Base-by-base conservation (phyloP, 805 yeast species). In the Metschnikowia similis region DNA sequence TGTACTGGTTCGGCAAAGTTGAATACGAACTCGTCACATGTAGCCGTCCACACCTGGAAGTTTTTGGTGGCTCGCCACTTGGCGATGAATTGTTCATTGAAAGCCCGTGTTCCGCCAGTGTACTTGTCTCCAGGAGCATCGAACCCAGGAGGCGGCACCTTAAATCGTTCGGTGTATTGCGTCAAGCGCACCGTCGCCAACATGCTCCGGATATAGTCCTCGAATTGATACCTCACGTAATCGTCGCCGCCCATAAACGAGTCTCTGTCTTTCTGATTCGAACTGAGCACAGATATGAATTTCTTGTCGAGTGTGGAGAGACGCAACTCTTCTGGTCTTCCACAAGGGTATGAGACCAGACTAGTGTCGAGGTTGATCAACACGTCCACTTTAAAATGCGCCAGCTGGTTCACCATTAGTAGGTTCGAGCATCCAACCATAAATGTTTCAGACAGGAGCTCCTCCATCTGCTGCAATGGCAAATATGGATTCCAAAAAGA, bases 401-500 rank as follows among this genome's bases (percentile, higher is more conserved):
- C 81, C 56, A 68, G 68, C 54, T 84, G 89, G 59, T 84, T 85
- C 41, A 87, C 69, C 38, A 94, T 72, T 36, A 94, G 71, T 37
- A 91, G 83, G 67, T 94, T 94, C 4, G 97, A 90, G 38, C 95
- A 84, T 0, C 99, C 99, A 44, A 89, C 79, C 62, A 88, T 70
- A 56, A 82, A 94, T 62, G 83, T 82, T 34, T 76, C 70, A 0
- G 91, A 78, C 45, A 76, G 78, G 47, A 94, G 72, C 57, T 87
- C 90, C 47, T 86, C 87, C 49, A 92, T 71, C 62, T 92, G 98
- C 65, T 92, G 99, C 48, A 94, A 71, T 0, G 98, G 96, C n/a
- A 91, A 76, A 67, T 92, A 94, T 1, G 99, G 98, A 57, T 86
- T 85, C 75, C 95, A 91, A 52, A 92, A 76, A 1, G 95, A 90